Evolutionary conservation across 1,139 yeast genomes (phyloP).

Genomic region (Saccharomycopsis phalli): DNA sequence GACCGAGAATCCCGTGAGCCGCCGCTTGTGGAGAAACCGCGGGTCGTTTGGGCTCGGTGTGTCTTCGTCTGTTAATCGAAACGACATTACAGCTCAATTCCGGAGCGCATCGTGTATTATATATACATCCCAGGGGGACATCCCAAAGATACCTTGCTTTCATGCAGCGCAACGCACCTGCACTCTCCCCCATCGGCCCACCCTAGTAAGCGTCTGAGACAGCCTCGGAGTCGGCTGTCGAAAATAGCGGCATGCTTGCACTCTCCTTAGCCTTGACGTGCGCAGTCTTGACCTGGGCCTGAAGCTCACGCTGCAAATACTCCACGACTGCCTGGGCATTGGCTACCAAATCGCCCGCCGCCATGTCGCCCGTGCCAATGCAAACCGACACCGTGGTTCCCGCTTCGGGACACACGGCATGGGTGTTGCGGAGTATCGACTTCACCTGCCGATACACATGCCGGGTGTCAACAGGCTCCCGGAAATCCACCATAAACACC

Average conservation of each 20-base stretch:
- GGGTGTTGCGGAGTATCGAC: conserved; percentile 52
- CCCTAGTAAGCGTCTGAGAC: background rate
- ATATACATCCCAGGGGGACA: no score
- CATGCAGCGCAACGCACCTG: background rate
- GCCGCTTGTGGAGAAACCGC: conserved; percentile 40
- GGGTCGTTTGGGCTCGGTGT: conserved; percentile 1
- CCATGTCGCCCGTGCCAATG: conserved; percentile 44
- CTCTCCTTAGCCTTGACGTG: conserved; percentile 59
- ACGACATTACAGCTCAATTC: no score
- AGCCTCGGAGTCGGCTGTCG: background rate
- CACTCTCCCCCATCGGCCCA: background rate
- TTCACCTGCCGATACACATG: conserved; percentile 53
- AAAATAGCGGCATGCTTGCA: conserved; percentile 41
- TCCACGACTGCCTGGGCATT: conserved; percentile 49
- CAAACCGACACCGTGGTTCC: conserved; percentile 43
- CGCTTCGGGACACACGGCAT: conserved; percentile 48
- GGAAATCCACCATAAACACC: conserved; percentile 39
- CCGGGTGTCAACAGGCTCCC: conserved; percentile 38
- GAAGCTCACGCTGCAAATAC: no score
- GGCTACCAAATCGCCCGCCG: conserved; percentile 34
- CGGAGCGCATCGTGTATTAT: no score
- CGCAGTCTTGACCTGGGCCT: conserved; percentile 37
- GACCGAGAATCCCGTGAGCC: conserved; percentile 86
- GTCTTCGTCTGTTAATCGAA: background rate
- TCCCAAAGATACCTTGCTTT: background rate